phyloP scores from a whole-genome alignment of 139 green algal species.

The Astrephomene gubernaculifera region DNA sequence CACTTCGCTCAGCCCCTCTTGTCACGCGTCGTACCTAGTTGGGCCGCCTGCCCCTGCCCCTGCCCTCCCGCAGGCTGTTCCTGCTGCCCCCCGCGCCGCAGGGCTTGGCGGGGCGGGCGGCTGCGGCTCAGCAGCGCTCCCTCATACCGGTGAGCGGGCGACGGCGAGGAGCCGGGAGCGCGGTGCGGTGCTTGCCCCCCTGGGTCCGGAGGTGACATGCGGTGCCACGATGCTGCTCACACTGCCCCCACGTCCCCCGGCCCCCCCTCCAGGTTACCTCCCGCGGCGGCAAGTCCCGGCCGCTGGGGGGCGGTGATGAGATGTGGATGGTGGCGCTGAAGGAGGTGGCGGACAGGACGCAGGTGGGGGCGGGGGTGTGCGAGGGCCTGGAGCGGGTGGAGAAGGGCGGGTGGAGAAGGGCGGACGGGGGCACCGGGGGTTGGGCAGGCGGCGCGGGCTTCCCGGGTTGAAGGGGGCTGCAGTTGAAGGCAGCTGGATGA shows the following conservation, averaged over 20 bases:
- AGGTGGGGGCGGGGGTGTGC: no score
- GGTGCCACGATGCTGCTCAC: not conserved
- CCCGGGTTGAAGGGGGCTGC: no score
- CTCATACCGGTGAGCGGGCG: no score
- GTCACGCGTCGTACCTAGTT: not conserved
- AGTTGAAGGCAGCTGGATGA: no score
- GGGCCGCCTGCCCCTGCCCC: not conserved
- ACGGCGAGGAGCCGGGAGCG: no score
- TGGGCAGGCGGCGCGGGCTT: not conserved
- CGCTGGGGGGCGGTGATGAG: constrained; percentile 38
- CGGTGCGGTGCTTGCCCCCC: not conserved
- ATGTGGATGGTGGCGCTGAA: constrained; percentile 49
- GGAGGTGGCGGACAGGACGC: constrained; percentile 25
- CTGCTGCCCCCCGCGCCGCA: constrained; percentile 16
- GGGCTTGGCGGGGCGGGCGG: not conserved
- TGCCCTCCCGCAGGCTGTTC: constrained; percentile 34
- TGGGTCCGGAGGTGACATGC: not conserved
- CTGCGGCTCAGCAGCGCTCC: not conserved
- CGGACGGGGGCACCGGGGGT: no score
- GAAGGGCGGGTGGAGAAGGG: not conserved
- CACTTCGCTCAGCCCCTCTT: no score
- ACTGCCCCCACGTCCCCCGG: not conserved
- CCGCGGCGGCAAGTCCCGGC: constrained; percentile 33
- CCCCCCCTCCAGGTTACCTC: constrained; percentile 33
- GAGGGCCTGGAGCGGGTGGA: no score